Evolutionary conservation across 1,284 basidiomycete species (phyloP).

Genomic region (Malassezia dermatis): DNA sequence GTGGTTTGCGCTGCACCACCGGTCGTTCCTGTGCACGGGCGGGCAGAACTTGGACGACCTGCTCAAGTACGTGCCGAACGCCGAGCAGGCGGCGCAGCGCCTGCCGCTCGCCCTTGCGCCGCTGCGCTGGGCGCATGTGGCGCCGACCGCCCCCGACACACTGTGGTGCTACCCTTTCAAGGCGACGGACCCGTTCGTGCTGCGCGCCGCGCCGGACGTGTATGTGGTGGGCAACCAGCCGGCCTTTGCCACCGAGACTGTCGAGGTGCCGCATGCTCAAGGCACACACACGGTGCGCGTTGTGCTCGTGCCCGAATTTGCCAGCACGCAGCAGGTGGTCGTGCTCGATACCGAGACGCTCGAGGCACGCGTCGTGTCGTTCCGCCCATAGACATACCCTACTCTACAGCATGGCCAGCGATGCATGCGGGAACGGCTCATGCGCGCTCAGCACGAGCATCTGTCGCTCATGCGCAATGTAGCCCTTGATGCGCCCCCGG

Average conservation of each 20-base stretch:
- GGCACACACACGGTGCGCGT: slow-evolving; percentile 55
- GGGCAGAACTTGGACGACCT: slow-evolving; percentile 92
- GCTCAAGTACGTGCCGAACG: slow-evolving; percentile 66
- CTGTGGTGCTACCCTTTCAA: slow-evolving; percentile 96
- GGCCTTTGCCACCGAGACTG: slow-evolving; percentile 52
- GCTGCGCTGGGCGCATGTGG: slow-evolving; percentile 85
- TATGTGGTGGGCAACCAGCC: slow-evolving; percentile 90
- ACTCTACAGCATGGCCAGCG: slow-evolving; percentile 12
- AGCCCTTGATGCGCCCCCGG: slow-evolving; percentile 75
- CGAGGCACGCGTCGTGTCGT: slow-evolving; percentile 50
- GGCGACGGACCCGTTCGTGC: slow-evolving; percentile 75
- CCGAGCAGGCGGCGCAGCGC: slow-evolving; percentile 2
- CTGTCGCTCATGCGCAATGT: slow-evolving; percentile 88
- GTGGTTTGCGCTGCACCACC: slow-evolving; percentile 57
- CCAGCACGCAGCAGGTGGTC: slow-evolving; percentile 57
- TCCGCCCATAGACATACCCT: neutral
- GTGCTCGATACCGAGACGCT: slow-evolving; percentile 58
- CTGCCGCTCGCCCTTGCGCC: slow-evolving; percentile 67
- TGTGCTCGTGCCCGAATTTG: slow-evolving; percentile 73
- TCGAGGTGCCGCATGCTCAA: slow-evolving; percentile 30
- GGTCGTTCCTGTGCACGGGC: slow-evolving; percentile 64
- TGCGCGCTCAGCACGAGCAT: slow-evolving; percentile 76
- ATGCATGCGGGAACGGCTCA: slow-evolving; percentile 63
- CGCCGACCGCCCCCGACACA: slow-evolving; percentile 95
- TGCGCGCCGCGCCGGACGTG: slow-evolving; percentile 71